Evolutionary conservation across 2,329 filamentous ascomycete species (phyloP).

Genomic region (Claviceps capensis): DNA sequence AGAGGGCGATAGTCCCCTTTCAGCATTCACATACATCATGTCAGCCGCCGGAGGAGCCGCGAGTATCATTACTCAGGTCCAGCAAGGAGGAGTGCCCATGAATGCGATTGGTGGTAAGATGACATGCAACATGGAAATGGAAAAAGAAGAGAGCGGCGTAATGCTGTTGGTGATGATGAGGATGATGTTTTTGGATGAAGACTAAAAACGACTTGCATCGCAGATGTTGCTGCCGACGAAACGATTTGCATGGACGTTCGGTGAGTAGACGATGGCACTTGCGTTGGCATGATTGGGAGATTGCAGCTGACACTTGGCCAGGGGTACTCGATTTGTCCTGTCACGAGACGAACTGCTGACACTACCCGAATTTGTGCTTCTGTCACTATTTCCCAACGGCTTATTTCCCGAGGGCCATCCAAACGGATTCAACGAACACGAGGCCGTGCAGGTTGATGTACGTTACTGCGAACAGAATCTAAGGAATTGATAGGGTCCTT

Average conservation of each 20-base stretch:
- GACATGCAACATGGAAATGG: neutral
- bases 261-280: conserved; percentile 35
- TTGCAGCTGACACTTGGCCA: conserved; percentile 28
- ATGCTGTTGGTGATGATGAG: neutral
- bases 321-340: conserved; percentile 84
- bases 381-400: conserved; percentile 98
- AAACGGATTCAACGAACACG: conserved; percentile 82
- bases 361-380: conserved; percentile 87
- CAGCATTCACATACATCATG: conserved; percentile 94
- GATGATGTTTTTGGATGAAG: neutral
- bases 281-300: neutral
- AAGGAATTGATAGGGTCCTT: neutral
- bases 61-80: conserved; percentile 98
- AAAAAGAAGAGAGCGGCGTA: neutral
- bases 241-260: conserved; percentile 89
- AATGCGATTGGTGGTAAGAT: conserved; percentile 72
- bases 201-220: conserved; percentile 1
- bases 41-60: conserved; percentile 90
- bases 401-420: conserved; percentile 92
- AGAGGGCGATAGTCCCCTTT: conserved; percentile 84
- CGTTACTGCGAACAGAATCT: conserved; percentile 25
- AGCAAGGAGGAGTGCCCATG: conserved; percentile 80
- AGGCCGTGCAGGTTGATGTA: conserved; percentile 96
- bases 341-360: conserved; percentile 92
- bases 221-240: conserved; percentile 77